Evolutionary conservation across 192 early-diverging fungal species (phyloP).

Genomic region (Coemansia umbellata): DNA sequence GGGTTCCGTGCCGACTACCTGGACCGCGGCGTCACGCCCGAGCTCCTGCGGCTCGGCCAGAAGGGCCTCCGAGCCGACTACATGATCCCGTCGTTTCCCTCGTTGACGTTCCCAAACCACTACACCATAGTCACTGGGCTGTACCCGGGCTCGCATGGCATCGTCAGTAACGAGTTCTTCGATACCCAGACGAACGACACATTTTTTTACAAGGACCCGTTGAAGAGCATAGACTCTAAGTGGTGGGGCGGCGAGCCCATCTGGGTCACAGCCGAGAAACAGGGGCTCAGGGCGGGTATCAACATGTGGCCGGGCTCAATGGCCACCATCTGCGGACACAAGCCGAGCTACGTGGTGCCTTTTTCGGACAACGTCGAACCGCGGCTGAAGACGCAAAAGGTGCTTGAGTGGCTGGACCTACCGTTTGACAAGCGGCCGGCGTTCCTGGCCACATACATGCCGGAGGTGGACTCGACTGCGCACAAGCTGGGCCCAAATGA

Average conservation of each 20-base stretch:
- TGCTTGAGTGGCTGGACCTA: constrained; percentile 77
- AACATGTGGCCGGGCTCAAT: constrained; percentile 89
- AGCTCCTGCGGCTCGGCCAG: constrained; percentile 24
- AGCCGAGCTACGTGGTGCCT: constrained; percentile 64
- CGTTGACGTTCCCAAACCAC: constrained; percentile 91
- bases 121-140: constrained; percentile 88
- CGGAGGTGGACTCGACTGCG: constrained; percentile 75
- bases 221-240: constrained; percentile 56
- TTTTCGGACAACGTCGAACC: constrained; percentile 51
- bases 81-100: constrained; percentile 51
- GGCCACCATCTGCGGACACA: constrained; percentile 49
- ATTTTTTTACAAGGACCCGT: constrained; percentile 73
- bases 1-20: constrained; percentile 86
- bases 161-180: constrained; percentile 81
- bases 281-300: constrained; percentile 64
- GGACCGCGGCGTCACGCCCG: constrained; percentile 66
- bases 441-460: constrained; percentile 73
- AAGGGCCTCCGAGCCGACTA: constrained; percentile 47
- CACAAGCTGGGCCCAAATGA: constrained; percentile 71
- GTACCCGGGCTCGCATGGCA: constrained; percentile 89
- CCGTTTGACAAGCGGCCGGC: constrained; percentile 65
- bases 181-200: constrained; percentile 66
- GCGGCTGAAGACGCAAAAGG: constrained; percentile 54
- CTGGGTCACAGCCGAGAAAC: constrained; percentile 81
- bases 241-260: constrained; percentile 95